Base-by-base conservation (phyloP, 805 yeast genomes). In the Candida berthetii region DNA sequence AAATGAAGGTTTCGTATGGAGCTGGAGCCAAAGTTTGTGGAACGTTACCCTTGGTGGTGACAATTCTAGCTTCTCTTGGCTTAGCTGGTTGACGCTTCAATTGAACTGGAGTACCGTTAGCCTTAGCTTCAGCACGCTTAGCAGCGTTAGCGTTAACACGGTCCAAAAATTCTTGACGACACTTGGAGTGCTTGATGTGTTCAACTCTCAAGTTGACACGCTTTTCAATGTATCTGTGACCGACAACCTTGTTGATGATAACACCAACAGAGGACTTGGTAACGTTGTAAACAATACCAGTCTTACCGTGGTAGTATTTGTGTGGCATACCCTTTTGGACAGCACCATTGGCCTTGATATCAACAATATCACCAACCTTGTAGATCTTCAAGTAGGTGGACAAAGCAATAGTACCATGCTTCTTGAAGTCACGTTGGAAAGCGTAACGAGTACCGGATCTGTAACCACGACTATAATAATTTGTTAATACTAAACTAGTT, bases 381-480 rank as follows among this genome's bases (percentile, higher is more conserved):
- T 93, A 93, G 69, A 81, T 76, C 85, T 87, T 89, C 80, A 93
- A 76, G 93, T 91, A 93, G 69, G 95, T 86, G 60, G 97, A 86
- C 81, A 93, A 77, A 57, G 96, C 82, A 68, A 89, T 78, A 62
- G 83, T 73, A 74, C 99, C 99, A 77, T 91, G 95, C 65, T 67
- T 71, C 83, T 86, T 90, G 90, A 85, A 93, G 84, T 91, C 98
- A 78, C 99, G 93, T 77, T 89, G 87, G 95, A 93, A 93, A 80
- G 95, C 95, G 90, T 93, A 93, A 78, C 99, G 96, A 78, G 99
- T 91, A 80, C 99, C 93, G 66, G 97, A 89, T 90, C 99, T 90
- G 84, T 88, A 90, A 85, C 99, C 99, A 80, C 88, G 96, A 75
- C 89, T 78, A 55, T 52, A 45, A 37, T 7, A 19, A 38, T 35